Evolutionary conservation across 1,139 yeast genomes (phyloP).

Genomic region (Suhomyces bolitotheri): DNA sequence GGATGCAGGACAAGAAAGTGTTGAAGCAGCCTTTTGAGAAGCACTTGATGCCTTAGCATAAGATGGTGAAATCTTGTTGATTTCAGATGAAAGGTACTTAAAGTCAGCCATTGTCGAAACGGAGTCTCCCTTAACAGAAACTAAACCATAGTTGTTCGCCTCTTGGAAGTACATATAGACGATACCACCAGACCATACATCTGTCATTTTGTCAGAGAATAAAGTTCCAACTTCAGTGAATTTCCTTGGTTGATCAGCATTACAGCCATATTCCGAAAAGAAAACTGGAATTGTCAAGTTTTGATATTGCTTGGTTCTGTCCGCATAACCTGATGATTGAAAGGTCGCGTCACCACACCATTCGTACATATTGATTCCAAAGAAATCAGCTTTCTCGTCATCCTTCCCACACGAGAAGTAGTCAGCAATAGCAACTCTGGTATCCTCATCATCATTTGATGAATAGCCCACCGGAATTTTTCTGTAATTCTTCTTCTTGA

Average conservation of each 20-base stretch:
- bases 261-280: conserved; percentile 85
- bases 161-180: conserved; percentile 85
- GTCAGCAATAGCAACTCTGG: conserved; percentile 75
- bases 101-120: conserved; percentile 50
- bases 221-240: conserved; percentile 63
- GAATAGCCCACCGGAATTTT: conserved; percentile 89
- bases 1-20: conserved; percentile 39
- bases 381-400: conserved; percentile 75
- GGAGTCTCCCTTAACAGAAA: conserved; percentile 45
- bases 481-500: conserved; percentile 62
- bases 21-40: conserved; percentile 25
- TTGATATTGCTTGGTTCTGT: conserved; percentile 56
- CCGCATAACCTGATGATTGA: conserved; percentile 68
- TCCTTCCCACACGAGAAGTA: conserved; percentile 75
- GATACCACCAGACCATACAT: conserved; percentile 90
- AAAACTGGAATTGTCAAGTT: conserved; percentile 77
- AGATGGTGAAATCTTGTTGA: conserved; percentile 51
- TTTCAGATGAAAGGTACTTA: conserved; percentile 54
- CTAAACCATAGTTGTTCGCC: conserved; percentile 78
- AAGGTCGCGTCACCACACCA: conserved; percentile 84
- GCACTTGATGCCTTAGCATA: conserved; percentile 31
- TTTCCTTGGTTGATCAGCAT: conserved; percentile 60
- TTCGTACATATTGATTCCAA: conserved; percentile 87
- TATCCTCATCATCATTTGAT: conserved; percentile 77
- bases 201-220: conserved; percentile 44